Conservation (phyloP, 371 early-diverging fungal genomes). For the Mucor indicus region DNA sequence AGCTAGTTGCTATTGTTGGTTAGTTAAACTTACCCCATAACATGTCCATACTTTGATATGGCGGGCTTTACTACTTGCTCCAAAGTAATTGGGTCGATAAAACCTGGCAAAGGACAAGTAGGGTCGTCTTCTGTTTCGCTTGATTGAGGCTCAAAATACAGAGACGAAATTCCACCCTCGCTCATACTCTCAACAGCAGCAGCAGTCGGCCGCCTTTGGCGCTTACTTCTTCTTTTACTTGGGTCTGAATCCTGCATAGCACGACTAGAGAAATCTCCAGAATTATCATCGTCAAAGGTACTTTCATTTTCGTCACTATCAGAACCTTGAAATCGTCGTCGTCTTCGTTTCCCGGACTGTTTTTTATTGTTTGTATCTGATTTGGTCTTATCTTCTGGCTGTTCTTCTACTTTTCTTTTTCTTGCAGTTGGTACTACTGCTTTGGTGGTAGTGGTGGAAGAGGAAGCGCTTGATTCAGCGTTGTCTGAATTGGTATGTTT, state of each 20-base stretch:
- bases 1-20: neutral
- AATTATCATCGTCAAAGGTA: neutral
- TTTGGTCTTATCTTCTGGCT: too few relatives aligned
- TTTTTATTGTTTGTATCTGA: too few relatives aligned
- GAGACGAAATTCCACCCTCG: too few relatives aligned
- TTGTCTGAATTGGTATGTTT: constrained; percentile 20
- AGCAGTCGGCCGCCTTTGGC: neutral
- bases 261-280: constrained; percentile 1
- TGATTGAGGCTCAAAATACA: too few relatives aligned
- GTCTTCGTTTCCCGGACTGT: neutral
- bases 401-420: constrained; percentile 6
- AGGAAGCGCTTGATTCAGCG: neutral
- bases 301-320: constrained; percentile 32
- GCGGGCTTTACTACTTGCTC: constrained; percentile 84
- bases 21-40: constrained; percentile 57
- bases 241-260: neutral
- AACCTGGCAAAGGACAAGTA: constrained; percentile 76
- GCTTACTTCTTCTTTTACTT: neutral
- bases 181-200: neutral
- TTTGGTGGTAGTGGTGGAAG: neutral
- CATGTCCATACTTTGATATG: constrained; percentile 90
- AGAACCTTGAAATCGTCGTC: constrained; percentile 4
- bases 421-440: constrained; percentile 22
- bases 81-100: constrained; percentile 86
- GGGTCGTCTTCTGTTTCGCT: constrained; percentile 18